phyloP scores from a whole-genome alignment of 2,329 filamentous ascomycete species.

The Paecilomyces formosus region DNA sequence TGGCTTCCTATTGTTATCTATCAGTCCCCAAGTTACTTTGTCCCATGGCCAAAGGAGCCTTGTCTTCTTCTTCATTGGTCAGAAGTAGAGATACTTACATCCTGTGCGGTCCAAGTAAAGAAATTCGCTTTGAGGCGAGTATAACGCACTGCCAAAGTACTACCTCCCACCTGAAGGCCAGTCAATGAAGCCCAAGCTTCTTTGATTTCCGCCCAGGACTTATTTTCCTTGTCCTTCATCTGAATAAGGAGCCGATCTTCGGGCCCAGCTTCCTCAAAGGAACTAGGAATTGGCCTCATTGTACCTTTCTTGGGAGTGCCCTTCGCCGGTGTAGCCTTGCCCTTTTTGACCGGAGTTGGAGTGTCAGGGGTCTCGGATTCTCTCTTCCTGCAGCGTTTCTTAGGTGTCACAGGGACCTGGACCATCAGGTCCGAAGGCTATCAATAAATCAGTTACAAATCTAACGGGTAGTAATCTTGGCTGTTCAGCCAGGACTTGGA shows the following conservation, averaged over 20 bases:
- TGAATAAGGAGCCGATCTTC: conserved; percentile 20
- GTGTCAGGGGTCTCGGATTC: conserved; percentile 1
- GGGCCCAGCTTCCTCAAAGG: conserved; percentile 10
- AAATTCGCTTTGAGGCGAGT: conserved; percentile 32
- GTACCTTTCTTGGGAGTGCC: conserved; percentile 2
- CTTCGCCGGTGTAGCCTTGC: conserved; percentile 3
- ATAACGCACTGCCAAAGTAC: conserved; percentile 33
- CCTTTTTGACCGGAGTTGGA: conserved; percentile 9
- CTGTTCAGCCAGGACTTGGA: not conserved
- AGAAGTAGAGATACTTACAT: conserved; percentile 18
- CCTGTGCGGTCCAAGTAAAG: conserved; percentile 24
- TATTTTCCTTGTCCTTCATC: conserved; percentile 18
- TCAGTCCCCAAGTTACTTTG: conserved; percentile 1
- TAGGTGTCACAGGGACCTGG: conserved; percentile 7
- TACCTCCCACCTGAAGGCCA: conserved; percentile 22
- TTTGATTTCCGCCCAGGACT: conserved; percentile 19
- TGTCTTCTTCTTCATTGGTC: not conserved
- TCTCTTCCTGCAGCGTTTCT: conserved; percentile 15
- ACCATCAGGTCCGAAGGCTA: not conserved
- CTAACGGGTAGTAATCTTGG: not conserved
- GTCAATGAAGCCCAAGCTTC: conserved; percentile 16
- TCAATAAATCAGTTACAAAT: not conserved
- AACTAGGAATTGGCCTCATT: conserved; percentile 12
- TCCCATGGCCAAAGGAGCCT: not conserved
- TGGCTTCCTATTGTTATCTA: conserved; percentile 14